phyloP scores from a whole-genome alignment of 169 alveolate genomes.

The Eimeria falciformis region DNA sequence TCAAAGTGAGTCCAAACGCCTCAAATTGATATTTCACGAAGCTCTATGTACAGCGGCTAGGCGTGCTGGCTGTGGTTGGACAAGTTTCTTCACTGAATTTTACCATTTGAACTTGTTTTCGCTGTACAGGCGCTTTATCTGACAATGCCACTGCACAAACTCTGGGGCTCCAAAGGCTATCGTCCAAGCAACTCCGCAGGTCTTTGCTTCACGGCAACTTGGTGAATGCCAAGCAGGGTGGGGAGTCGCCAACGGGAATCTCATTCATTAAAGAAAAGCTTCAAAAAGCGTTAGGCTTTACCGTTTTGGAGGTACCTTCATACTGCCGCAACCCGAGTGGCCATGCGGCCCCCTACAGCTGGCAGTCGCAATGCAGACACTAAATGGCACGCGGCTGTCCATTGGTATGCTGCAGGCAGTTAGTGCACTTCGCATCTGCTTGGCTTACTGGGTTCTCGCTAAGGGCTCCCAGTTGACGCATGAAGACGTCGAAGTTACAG shows the following conservation, averaged over 20 bases:
- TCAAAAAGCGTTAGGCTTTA: slow-evolving; percentile 1
- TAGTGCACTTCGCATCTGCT: slow-evolving; percentile 7
- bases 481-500: slow-evolving; percentile 24
- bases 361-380: not conserved
- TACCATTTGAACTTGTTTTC: not conserved
- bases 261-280: slow-evolving; percentile 25
- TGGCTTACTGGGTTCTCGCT: slow-evolving; percentile 58
- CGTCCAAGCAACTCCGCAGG: not conserved
- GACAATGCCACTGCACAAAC: slow-evolving; percentile 31
- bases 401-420: slow-evolving; percentile 16
- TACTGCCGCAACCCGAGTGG: not conserved
- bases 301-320: slow-evolving; percentile 4
- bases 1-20: not conserved
- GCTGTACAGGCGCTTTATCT: slow-evolving; percentile 44
- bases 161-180: slow-evolving; percentile 16
- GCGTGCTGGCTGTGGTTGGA: too few relatives aligned
- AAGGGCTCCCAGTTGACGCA: slow-evolving; percentile 17
- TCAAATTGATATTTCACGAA: not conserved
- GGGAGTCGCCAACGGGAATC: not conserved
- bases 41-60: not conserved
- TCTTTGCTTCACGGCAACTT: slow-evolving; percentile 28
- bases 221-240: not conserved
- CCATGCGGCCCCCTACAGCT: not conserved
- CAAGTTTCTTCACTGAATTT: too few relatives aligned
- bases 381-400: too few relatives aligned